Conservation (phyloP, 2,329 filamentous ascomycete species). For the Magnaporthiopsis incrustans region DNA sequence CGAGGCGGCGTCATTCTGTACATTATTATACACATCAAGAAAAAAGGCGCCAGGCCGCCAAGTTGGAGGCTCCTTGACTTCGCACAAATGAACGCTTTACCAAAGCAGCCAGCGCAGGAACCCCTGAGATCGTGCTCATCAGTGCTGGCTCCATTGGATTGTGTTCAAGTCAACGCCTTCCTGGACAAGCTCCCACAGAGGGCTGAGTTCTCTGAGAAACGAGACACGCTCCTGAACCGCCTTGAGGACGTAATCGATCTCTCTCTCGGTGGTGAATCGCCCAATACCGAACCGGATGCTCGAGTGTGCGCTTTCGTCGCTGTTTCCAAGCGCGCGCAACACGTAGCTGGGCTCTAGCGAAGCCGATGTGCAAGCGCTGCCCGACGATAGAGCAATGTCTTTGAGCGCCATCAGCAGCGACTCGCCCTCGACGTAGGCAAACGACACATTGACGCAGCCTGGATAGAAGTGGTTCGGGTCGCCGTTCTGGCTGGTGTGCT, state of each 20-base stretch:
- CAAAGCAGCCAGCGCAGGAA: background rate
- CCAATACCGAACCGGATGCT: slow-evolving; percentile 97
- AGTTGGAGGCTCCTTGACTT: background rate
- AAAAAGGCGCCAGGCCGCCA: background rate
- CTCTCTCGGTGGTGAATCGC: slow-evolving; percentile 86
- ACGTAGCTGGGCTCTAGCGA: slow-evolving; percentile 97
- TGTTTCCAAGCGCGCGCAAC: slow-evolving; percentile 85
- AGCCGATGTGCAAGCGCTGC: slow-evolving; percentile 93
- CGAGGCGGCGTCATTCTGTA: slow-evolving; percentile 7
- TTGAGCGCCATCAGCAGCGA: slow-evolving; percentile 97
- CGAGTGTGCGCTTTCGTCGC: slow-evolving; percentile 94
- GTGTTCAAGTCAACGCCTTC: slow-evolving; percentile 92
- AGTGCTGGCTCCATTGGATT: slow-evolving; percentile 98
- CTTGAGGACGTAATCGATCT: slow-evolving; percentile 97
- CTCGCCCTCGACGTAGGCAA: slow-evolving; percentile 96
- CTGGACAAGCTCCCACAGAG: slow-evolving; percentile 95
- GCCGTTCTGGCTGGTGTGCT: slow-evolving; percentile 89
- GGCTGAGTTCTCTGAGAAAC: slow-evolving; percentile 90
- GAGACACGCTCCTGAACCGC: slow-evolving; percentile 84
- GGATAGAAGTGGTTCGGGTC: slow-evolving; percentile 80
- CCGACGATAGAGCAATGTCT: slow-evolving; percentile 93
- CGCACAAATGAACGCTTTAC: background rate
- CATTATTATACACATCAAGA: slow-evolving; percentile 3
- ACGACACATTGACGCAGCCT: slow-evolving; percentile 96
- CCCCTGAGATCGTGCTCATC: slow-evolving; percentile 20